These are phyloP conservation scores for Cyberlindnera maritima DNA, from an alignment of 805 yeast genomes.

Conservation along the genomic window DNA sequence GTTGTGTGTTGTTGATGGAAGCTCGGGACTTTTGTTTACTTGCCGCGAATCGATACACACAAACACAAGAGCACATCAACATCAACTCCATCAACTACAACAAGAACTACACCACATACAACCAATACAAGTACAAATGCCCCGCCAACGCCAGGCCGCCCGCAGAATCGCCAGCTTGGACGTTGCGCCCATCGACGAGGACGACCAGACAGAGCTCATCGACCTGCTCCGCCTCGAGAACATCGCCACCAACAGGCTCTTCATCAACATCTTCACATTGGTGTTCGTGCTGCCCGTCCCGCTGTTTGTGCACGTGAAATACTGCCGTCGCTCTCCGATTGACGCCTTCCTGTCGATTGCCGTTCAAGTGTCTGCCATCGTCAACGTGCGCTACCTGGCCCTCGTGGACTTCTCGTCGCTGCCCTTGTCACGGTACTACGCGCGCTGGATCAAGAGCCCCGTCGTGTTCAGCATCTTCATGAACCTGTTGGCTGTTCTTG, in stretches of 20 bases:
- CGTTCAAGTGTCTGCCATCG: conserved; percentile 8
- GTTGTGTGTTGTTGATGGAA: no score
- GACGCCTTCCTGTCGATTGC: conserved; percentile 10
- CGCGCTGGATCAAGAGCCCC: conserved; percentile 2
- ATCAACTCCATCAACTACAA: background rate
- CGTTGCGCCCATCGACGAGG: conserved; percentile 16
- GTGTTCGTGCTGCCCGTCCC: conserved; percentile 20
- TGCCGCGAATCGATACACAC: no score
- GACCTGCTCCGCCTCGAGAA: conserved; percentile 16
- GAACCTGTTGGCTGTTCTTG: conserved; percentile 4
- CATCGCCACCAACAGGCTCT: conserved; percentile 9
- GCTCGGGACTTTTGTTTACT: no score
- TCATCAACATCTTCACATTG: conserved; percentile 18
- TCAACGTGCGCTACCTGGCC: conserved; percentile 10
- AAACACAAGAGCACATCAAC: no score
- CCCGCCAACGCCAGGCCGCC: conserved; percentile 16
- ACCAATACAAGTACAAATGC: conserved; percentile 6
- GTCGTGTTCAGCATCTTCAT: conserved; percentile 5
- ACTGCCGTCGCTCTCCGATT: conserved; percentile 11
- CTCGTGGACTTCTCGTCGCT: conserved; percentile 1
- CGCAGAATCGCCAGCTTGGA: conserved; percentile 13
- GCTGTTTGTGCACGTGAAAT: conserved; percentile 13
- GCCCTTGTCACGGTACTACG: background rate
- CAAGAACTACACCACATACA: background rate
- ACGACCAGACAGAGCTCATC: conserved; percentile 23